Conservation (phyloP, 2,329 filamentous ascomycete species). For the Colletotrichum sp. region DNA sequence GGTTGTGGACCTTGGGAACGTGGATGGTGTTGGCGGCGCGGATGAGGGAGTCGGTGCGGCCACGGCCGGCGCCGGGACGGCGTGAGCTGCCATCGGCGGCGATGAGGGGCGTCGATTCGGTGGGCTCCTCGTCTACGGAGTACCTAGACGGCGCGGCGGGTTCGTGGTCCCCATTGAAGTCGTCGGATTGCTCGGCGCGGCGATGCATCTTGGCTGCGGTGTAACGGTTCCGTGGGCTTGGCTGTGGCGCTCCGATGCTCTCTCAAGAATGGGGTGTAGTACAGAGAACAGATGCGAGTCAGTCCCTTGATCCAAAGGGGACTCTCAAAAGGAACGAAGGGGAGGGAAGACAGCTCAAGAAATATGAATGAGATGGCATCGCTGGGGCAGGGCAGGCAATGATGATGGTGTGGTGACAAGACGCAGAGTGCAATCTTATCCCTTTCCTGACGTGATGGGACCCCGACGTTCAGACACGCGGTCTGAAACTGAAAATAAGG, state of each 20-base stretch:
- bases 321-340: background rate
- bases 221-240: background rate
- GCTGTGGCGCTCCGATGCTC: background rate
- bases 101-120: slow-evolving; percentile 12
- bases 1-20: slow-evolving; percentile 30
- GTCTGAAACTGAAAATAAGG: background rate
- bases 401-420: background rate
- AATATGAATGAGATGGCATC: background rate
- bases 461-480: background rate
- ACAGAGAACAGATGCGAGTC: background rate
- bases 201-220: slow-evolving; percentile 2
- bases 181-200: background rate
- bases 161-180: background rate
- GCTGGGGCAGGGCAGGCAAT: background rate
- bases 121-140: background rate
- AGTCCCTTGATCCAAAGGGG: background rate
- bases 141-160: background rate
- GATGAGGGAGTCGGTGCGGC: slow-evolving; percentile 8
- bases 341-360: background rate
- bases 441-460: slow-evolving; percentile 9
- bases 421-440: slow-evolving; percentile 1
- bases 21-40: background rate
- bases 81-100: background rate
- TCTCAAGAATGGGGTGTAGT: background rate
- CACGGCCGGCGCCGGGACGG: background rate